A percentile compares a stretch with the other conserved stretches of the same genome.
phyloP scores from a whole-genome alignment of 163 green algal genomes.

The Prototheca cutis region DNA sequence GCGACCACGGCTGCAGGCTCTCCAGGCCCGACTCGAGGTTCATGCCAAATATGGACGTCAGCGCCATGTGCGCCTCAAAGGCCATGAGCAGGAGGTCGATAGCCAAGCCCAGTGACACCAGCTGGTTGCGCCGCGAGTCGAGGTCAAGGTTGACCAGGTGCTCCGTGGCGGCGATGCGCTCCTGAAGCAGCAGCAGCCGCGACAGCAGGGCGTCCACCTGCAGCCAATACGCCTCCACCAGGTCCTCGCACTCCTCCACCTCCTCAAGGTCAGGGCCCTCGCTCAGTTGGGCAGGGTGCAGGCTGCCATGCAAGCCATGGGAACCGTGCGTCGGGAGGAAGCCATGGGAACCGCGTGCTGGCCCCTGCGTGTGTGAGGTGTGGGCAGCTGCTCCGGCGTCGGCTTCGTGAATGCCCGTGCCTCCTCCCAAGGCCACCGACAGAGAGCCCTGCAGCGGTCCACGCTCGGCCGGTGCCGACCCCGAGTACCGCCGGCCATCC shows the following conservation, averaged over 20 bases:
- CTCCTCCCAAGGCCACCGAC: no score
- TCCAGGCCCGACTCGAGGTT: conserved; percentile 17
- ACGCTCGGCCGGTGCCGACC: no score
- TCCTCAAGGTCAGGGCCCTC: conserved; percentile 1
- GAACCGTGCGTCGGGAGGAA: no score
- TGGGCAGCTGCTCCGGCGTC: no score
- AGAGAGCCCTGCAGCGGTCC: no score
- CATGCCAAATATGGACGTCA: conserved; percentile 19
- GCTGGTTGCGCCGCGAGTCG: conserved; percentile 21
- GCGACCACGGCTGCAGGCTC: conserved; percentile 11
- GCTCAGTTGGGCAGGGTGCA: neutral
- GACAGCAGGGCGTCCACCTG: conserved; percentile 19
- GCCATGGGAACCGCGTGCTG: no score
- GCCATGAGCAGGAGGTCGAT: conserved; percentile 28
- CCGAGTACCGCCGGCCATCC: no score
- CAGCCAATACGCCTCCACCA: conserved; percentile 29
- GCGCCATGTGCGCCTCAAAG: conserved; percentile 18
- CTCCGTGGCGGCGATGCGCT: conserved; percentile 21
- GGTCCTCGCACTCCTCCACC: conserved; percentile 19
- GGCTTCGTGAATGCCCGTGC: no score
- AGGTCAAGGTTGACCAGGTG: conserved; percentile 25
- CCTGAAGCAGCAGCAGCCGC: conserved; percentile 10
- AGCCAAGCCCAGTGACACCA: conserved; percentile 16
- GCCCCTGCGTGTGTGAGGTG: no score
- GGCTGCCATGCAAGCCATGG: no score